Evolutionary conservation across 306 rosid species (phyloP).

Genomic region (Sophora flavescens): DNA sequence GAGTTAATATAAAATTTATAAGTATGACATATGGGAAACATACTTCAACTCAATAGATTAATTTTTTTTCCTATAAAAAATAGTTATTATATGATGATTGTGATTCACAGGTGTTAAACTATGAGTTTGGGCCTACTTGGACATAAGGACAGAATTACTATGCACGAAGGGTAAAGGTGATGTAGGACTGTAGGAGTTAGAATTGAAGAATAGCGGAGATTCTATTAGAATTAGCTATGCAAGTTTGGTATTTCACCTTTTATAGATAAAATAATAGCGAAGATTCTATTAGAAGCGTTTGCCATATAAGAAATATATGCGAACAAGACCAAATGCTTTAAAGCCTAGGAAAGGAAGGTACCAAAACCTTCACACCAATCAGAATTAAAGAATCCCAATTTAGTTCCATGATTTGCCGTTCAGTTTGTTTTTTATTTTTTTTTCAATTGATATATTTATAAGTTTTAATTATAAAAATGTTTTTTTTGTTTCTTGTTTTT

Average conservation of each 20-base stretch:
- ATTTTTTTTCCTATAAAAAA: too few species aligned
- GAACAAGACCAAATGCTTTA: slow-evolving; percentile 52
- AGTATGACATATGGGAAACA: too few species aligned
- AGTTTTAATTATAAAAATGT: too few species aligned
- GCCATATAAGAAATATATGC: neutral
- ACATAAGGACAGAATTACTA: slow-evolving; percentile 21
- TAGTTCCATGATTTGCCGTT: slow-evolving; percentile 31
- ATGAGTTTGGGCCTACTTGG: neutral
- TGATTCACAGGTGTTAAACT: neutral
- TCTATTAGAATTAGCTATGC: slow-evolving; percentile 46
- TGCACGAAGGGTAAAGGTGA: neutral
- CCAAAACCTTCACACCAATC: slow-evolving; percentile 70
- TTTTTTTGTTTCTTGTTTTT: too few species aligned
- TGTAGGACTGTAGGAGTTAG: too few species aligned
- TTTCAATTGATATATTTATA: too few species aligned
- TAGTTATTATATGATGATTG: too few species aligned
- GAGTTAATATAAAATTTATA: too few species aligned
- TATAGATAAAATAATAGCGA: slow-evolving; percentile 6
- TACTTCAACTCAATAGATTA: too few species aligned
- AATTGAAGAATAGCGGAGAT: too few species aligned
- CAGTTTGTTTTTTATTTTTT: too few species aligned
- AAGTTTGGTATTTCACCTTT: slow-evolving; percentile 72
- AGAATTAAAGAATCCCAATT: slow-evolving; percentile 44
- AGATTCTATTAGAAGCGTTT: slow-evolving; percentile 49
- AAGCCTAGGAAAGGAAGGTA: slow-evolving; percentile 74